Conservation (phyloP, 176 grass and related monocot genomes). For the Areca catechu region DNA sequence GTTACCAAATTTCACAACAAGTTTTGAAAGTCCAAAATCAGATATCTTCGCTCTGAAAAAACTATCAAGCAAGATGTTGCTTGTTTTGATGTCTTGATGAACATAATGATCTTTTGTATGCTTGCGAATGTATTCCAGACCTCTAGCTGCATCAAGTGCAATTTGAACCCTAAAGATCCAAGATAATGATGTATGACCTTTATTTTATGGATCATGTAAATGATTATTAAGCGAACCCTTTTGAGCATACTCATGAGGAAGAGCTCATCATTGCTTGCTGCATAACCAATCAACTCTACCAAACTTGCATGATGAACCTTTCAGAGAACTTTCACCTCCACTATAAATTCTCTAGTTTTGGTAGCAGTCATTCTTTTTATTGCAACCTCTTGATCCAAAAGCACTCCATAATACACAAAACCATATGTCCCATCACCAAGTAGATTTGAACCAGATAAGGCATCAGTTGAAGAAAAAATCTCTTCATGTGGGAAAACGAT, state of each 20-base stretch:
- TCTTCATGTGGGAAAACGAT: constrained; percentile 76
- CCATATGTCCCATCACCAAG: constrained; percentile 97
- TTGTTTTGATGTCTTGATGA: constrained; percentile 97
- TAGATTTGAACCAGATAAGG: constrained; percentile 88
- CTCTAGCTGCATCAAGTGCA: constrained; percentile 91
- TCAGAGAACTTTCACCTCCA: constrained; percentile 94
- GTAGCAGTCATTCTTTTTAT: constrained; percentile 98
- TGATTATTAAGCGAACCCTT: constrained; percentile 95
- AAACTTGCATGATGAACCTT: constrained; percentile 98
- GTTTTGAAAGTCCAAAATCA: constrained; percentile 97
- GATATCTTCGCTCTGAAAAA: constrained; percentile 98
- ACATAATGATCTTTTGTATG: constrained; percentile 99
- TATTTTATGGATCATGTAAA: constrained; percentile 79
- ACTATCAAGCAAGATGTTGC: constrained; percentile 92
- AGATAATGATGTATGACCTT: constrained; percentile 78
- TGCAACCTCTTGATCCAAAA: constrained; percentile 93
- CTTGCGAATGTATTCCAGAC: constrained; percentile 98
- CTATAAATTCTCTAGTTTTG: constrained; percentile 97
- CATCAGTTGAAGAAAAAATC: constrained; percentile 68
- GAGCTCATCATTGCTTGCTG: constrained; percentile 82
- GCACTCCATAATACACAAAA: constrained; percentile 89
- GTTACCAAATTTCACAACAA: constrained; percentile 75
- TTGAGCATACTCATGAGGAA: constrained; percentile 86
- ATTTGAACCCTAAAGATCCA: constrained; percentile 98
- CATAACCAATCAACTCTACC: constrained; percentile 99